Evolutionary conservation across 192 early-diverging fungal species (phyloP), one percentile per base, ranked within the genome.

Genomic region (Dissophora globulifera): DNA sequence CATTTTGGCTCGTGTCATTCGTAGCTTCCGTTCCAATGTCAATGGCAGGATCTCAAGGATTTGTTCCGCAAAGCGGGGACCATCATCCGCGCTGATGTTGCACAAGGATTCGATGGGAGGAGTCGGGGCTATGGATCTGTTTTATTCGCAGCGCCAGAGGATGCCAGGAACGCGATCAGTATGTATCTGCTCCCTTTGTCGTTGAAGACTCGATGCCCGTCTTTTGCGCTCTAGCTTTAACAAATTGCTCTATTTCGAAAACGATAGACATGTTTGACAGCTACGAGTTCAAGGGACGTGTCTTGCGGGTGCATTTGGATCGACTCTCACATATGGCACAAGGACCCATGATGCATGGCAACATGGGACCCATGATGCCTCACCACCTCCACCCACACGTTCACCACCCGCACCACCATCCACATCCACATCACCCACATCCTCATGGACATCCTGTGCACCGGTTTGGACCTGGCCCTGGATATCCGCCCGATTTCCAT

Each of bases 31-130:
- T 93, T 89, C 63, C 84, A 82, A 52, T 87, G 89, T 43, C 88
- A 91, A 56, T 93, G 92, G 93, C 89, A 92, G 57, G 93, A 94
- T 55, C 78, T 94, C 26, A 93, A 93, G 80, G 91, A 93, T 69
- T 81, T 91, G 33, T 93, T 94, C 74, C 83, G 89, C 26, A 80
- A 85, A 58, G 81, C 84, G 27, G 91, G 92, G 29, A 83, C 83
- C 32, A 86, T 93, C 29, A 60, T 88, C 33, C 78, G 91, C 5
- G 92, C 90, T 29, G 91, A 94, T 61, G 83, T 94, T 19, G 83
- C 85, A 16, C 69, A 76, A 22, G 86, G 86, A 65, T 72, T 49
- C 22, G 83, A 88, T 72, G 92, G 92, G 20, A 79, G 87, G 45
- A 89, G 86, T 81, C 78, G 88, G 41, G 93, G 93, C 5, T 93